Evolutionary conservation across 1,284 basidiomycete species (phyloP).

Genomic region (Ustilago crameri): DNA sequence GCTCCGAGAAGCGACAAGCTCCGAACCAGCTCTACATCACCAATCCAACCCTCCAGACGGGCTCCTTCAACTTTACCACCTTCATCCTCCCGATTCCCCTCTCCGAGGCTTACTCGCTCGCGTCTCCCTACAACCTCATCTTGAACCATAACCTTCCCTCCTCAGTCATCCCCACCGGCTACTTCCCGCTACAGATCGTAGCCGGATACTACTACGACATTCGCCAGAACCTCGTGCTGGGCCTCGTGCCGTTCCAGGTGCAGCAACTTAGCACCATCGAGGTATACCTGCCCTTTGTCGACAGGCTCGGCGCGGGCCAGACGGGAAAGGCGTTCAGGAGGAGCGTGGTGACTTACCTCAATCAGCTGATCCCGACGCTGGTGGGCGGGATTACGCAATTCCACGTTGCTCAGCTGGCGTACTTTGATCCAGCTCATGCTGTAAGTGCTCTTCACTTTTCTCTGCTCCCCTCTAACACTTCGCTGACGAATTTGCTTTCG

Average conservation of each 20-base stretch:
- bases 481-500: background rate
- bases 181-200: slow-evolving; percentile 15
- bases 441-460: background rate
- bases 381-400: slow-evolving; percentile 16
- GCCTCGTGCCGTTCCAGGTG: slow-evolving; percentile 16
- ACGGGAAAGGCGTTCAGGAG: slow-evolving; percentile 9
- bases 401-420: slow-evolving; percentile 16
- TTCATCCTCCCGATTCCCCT: slow-evolving; percentile 26
- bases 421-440: slow-evolving; percentile 25
- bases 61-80: slow-evolving; percentile 25
- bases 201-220: slow-evolving; percentile 22
- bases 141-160: slow-evolving; percentile 14
- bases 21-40: slow-evolving; percentile 22
- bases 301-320: slow-evolving; percentile 13
- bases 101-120: slow-evolving; percentile 12
- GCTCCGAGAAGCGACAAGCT: slow-evolving; percentile 16
- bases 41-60: slow-evolving; percentile 17
- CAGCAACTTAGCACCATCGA: slow-evolving; percentile 16
- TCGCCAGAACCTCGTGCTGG: slow-evolving; percentile 9
- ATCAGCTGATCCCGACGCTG: slow-evolving; percentile 17
- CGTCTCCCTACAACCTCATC: slow-evolving; percentile 16
- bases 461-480: background rate
- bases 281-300: slow-evolving; percentile 21
- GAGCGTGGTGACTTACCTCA: slow-evolving; percentile 17
- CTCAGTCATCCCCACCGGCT: slow-evolving; percentile 19